Conservation (phyloP, 179 eudicot species). For the Vitellaria paradoxa region DNA sequence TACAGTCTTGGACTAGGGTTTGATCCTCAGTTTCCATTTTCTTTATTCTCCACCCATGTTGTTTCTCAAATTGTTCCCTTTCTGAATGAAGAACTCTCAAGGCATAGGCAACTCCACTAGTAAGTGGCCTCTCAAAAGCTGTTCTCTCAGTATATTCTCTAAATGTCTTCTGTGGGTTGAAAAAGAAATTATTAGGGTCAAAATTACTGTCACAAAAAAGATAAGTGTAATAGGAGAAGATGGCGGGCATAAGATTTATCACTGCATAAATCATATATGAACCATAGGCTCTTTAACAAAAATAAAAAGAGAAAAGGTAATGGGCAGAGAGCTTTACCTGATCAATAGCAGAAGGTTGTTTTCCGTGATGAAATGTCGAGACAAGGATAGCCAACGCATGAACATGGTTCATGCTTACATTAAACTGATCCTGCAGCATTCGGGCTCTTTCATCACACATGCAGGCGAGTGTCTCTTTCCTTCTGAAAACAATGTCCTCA, state of each 20-base stretch:
- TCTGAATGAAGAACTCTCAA: conserved; percentile 74
- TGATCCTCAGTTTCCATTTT: conserved; percentile 89
- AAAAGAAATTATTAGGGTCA: conserved; percentile 13
- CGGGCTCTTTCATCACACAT: conserved; percentile 98
- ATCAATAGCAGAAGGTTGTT: conserved; percentile 79
- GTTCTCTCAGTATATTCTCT: conserved; percentile 83
- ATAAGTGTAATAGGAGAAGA: not conserved
- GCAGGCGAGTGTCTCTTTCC: conserved; percentile 65
- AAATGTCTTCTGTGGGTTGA: conserved; percentile 63
- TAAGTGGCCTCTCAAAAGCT: conserved; percentile 91
- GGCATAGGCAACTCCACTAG: conserved; percentile 96
- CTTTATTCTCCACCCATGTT: conserved; percentile 84
- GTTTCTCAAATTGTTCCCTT: conserved; percentile 71
- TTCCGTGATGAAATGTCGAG: conserved; percentile 83
- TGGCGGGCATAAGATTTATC: not conserved
- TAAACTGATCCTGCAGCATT: conserved; percentile 93
- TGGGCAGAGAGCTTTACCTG: conserved; percentile 43
- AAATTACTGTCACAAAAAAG: not conserved
- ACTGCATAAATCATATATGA: not conserved
- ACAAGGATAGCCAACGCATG: conserved; percentile 86
- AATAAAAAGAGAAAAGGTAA: not conserved
- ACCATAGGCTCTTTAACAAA: not conserved
- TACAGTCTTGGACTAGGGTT: conserved; percentile 69
- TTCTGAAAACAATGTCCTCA: conserved; percentile 39
- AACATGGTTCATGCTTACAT: conserved; percentile 95